Percentiles rank a stretch among this genome's conserved stretches.
phyloP scores from a whole-genome alignment of 345 rosid species.

The Hibiscus trionum region DNA sequence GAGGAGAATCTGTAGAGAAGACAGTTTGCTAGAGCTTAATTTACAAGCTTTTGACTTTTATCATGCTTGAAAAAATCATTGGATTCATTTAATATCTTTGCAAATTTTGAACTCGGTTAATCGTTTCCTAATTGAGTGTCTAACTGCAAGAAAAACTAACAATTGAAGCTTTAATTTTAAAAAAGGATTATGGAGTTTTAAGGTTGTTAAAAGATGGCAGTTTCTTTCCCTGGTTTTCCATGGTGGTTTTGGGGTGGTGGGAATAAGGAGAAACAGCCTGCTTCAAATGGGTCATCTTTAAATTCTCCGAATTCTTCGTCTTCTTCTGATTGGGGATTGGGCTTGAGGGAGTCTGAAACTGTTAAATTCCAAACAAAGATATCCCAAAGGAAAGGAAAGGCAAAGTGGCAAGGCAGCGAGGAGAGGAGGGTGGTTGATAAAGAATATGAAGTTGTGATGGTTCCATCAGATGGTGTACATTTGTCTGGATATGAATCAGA shows the following conservation, averaged over 20 bases:
- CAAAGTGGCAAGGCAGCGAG: slow-evolving; percentile 41
- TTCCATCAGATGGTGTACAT: slow-evolving; percentile 40
- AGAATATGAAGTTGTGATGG: slow-evolving; percentile 44
- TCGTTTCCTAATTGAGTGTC: slow-evolving; percentile 19
- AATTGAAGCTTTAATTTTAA: neutral
- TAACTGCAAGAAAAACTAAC: slow-evolving; percentile 15
- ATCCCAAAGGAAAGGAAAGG: slow-evolving; percentile 13
- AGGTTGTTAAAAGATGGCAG: slow-evolving; percentile 27
- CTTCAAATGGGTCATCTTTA: slow-evolving; percentile 33
- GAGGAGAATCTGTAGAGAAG: neutral
- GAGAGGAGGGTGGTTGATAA: slow-evolving; percentile 30
- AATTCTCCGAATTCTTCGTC: slow-evolving; percentile 12
- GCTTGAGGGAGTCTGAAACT: slow-evolving; percentile 29
- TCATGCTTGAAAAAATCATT: slow-evolving; percentile 9
- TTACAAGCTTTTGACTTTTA: slow-evolving; percentile 13
- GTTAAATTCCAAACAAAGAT: slow-evolving; percentile 36
- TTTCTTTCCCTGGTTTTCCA: slow-evolving; percentile 39
- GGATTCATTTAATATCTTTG: slow-evolving; percentile 16
- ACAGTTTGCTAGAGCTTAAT: slow-evolving; percentile 12
- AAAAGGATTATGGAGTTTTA: neutral
- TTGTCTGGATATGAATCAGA: slow-evolving; percentile 31
- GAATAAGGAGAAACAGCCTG: slow-evolving; percentile 43
- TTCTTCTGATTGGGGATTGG: slow-evolving; percentile 25
- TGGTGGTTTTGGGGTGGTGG: slow-evolving; percentile 45
- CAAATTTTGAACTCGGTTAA: slow-evolving; percentile 4